These are phyloP conservation scores for Vigna mungo DNA, from an alignment of 306 rosid genomes.

Conservation along the genomic window DNA sequence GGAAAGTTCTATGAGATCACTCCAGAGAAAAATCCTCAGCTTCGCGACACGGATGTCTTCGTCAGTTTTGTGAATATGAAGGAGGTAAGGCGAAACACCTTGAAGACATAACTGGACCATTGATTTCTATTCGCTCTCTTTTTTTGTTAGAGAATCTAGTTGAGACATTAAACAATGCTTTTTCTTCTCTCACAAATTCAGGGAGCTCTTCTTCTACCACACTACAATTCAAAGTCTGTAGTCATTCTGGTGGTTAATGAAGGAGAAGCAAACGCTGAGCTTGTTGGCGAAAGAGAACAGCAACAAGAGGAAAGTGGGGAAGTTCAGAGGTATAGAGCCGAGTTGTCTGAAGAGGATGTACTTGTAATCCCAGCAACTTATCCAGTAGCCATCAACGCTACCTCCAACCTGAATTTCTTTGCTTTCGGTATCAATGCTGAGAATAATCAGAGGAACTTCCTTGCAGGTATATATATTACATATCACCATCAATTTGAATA, in stretches of 20 bases:
- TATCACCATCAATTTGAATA: too few relatives aligned
- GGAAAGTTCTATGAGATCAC: slow-evolving; percentile 45
- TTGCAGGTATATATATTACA: slow-evolving; percentile 46
- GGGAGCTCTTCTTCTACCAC: slow-evolving; percentile 47
- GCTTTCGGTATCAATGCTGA: slow-evolving; percentile 52
- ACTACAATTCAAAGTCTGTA: slow-evolving; percentile 41
- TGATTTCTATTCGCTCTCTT: neutral
- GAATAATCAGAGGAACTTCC: slow-evolving; percentile 59
- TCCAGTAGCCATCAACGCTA: slow-evolving; percentile 50
- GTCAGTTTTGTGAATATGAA: neutral
- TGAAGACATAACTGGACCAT: neutral
- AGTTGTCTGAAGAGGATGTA: slow-evolving; percentile 36
- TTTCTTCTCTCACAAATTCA: neutral
- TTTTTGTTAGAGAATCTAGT: neutral
- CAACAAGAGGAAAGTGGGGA: neutral
- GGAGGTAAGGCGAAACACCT: slow-evolving; percentile 19
- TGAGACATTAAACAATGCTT: neutral
- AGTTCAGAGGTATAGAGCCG: slow-evolving; percentile 29
- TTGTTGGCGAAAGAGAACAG: slow-evolving; percentile 4
- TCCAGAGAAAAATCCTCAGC: slow-evolving; percentile 12
- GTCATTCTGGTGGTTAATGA: slow-evolving; percentile 2
- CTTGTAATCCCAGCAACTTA: slow-evolving; percentile 47
- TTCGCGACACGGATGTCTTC: slow-evolving; percentile 16
- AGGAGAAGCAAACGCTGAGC: slow-evolving; percentile 41
- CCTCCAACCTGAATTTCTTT: slow-evolving; percentile 24